Evolutionary conservation across 2,329 filamentous ascomycete species (phyloP), one percentile per base, ranked within the genome.

Genomic region (Aspergillus clavatus): DNA sequence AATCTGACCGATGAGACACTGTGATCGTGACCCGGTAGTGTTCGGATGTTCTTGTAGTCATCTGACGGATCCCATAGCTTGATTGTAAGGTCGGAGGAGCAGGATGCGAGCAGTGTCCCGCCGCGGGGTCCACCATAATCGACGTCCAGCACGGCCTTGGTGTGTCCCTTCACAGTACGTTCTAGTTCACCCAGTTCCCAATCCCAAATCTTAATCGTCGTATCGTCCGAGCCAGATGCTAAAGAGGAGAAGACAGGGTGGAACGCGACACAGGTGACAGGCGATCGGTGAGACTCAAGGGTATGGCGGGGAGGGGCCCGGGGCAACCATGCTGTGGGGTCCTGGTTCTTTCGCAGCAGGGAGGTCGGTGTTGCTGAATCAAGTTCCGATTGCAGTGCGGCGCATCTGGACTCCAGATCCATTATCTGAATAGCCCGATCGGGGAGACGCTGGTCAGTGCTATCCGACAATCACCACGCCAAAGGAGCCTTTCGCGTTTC

Each of bases 161-260:
- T 96, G 61, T 96, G 91, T 1, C 89, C 89, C 64, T 96, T 96
- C 46, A 96, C 79, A 0, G 90, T 96, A 51, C 85, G 76, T 66
- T 96, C 90, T 3, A 95, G 75, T 68, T 96, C 90, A 38, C 91
- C 91, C 19, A 94, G 72, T 61, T 96, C 90, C 86, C 89, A 96
- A 62, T 96, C 90, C 90, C 90, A 96, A 44, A 96, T 90, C 62
- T 96, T 96, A 66, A 97, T 95, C 6, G 87, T 95, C 43, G 82
- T 87, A 67, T 96, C 91, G 65, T 95, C 90, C 7, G 89, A 94
- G 12, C 87, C 90, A 0, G 89, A 93, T 7, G 90, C 91, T 18
- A 96, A 75, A 4, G 87, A 91, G 7, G 89, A 91, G 69, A 95
- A 96, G 24, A 93, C 78, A 0, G 90, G 90, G 64, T 96, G 90